These are phyloP conservation scores for Didymella pinodella DNA, from an alignment of 2,329 filamentous ascomycete genomes.

Conservation along the genomic window DNA sequence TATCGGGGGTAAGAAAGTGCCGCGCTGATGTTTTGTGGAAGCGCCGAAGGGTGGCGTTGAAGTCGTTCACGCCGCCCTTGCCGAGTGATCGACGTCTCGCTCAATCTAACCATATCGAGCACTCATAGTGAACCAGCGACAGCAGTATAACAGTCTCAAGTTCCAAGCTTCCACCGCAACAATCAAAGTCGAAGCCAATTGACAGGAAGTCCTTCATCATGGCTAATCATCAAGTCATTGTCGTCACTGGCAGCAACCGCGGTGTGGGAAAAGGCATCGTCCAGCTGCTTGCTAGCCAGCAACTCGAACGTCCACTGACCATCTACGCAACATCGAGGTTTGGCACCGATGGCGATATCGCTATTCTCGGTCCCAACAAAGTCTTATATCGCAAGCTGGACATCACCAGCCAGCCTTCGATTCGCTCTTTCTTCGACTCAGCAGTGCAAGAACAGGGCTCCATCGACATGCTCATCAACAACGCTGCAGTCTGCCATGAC, in stretches of 20 bases:
- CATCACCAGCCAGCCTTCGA: conserved; percentile 22
- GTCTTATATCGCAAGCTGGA: conserved; percentile 26
- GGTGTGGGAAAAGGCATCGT: conserved; percentile 31
- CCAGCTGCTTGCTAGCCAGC: conserved; percentile 24
- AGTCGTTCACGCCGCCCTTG: not conserved
- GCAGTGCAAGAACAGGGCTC: conserved; percentile 10
- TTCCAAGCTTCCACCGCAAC: not conserved
- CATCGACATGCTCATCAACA: conserved; percentile 32
- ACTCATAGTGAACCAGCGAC: not conserved
- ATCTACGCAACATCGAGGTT: conserved; percentile 32
- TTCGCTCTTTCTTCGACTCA: conserved; percentile 20
- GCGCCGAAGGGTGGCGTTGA: not conserved
- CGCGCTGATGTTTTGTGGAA: not conserved
- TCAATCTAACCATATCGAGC: not conserved
- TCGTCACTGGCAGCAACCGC: conserved; percentile 31
- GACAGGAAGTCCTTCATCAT: conserved; percentile 4
- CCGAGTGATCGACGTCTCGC: not conserved
- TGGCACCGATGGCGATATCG: conserved; percentile 16
- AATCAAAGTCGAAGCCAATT: not conserved
- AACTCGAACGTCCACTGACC: conserved; percentile 19
- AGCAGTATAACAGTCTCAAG: not conserved
- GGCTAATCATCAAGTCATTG: conserved; percentile 21
- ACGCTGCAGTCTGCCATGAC: conserved; percentile 27
- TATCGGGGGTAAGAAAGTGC: not conserved
- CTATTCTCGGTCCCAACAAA: conserved; percentile 8